phyloP scores from a whole-genome alignment of 2,329 filamentous ascomycete genomes.

The Epichloe elymi region DNA sequence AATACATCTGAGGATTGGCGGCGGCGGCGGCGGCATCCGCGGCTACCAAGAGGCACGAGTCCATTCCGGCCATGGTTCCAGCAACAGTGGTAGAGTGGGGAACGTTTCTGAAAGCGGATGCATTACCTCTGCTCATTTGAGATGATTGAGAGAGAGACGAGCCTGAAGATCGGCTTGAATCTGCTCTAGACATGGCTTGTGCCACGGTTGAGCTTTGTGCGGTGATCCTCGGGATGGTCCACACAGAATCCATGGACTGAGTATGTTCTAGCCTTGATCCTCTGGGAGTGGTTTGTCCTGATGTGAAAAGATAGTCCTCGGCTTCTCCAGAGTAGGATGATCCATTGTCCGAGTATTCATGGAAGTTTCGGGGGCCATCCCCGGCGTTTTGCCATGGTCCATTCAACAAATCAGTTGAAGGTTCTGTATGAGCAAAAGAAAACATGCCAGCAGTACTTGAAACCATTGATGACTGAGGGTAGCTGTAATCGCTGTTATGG shows the following conservation, averaged over 20 bases:
- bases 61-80: constrained; percentile 31
- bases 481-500: constrained; percentile 44
- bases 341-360: constrained; percentile 37
- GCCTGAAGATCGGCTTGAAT: constrained; percentile 25
- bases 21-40: constrained; percentile 30
- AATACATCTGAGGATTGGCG: constrained; percentile 37
- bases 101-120: constrained; percentile 28
- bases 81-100: constrained; percentile 21
- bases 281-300: constrained; percentile 41
- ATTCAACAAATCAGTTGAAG: constrained; percentile 40
- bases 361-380: constrained; percentile 49
- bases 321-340: constrained; percentile 36
- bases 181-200: constrained; percentile 26
- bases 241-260: constrained; percentile 35
- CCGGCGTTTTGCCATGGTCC: constrained; percentile 42
- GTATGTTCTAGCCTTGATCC: constrained; percentile 31
- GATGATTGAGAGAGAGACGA: constrained; percentile 38
- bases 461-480: constrained; percentile 37
- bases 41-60: constrained; percentile 39
- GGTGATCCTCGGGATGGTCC: constrained; percentile 28
- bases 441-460: constrained; percentile 37
- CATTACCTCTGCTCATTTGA: constrained; percentile 39
- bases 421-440: constrained; percentile 48
- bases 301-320: constrained; percentile 42
- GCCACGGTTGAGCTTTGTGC: constrained; percentile 18